phyloP scores from a whole-genome alignment of 371 early-diverging fungal species.

The Circinella umbellata region DNA sequence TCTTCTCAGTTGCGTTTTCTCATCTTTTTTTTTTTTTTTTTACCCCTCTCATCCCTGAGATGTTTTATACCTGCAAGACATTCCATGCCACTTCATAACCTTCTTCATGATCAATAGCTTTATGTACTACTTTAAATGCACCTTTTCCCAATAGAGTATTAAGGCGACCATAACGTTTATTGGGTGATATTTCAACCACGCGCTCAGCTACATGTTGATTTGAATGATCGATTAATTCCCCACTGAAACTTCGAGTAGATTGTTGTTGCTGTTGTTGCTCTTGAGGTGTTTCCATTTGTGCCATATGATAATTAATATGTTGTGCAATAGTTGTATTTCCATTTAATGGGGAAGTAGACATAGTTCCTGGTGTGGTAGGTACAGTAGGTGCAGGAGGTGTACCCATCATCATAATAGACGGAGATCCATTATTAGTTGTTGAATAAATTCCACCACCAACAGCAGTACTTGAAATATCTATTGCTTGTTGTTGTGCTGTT shows the following conservation, averaged over 20 bases:
- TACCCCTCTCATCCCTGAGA: no score
- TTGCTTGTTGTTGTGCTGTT: neutral
- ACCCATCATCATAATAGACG: neutral
- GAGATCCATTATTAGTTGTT: neutral
- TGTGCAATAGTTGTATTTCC: constrained; percentile 25
- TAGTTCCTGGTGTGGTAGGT: neutral
- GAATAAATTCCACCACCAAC: no score
- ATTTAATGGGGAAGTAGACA: constrained; percentile 17
- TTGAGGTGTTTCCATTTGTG: constrained; percentile 20
- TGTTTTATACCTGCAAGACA: constrained; percentile 44
- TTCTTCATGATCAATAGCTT: constrained; percentile 86
- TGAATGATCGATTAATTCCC: constrained; percentile 51
- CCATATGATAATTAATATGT: constrained; percentile 27
- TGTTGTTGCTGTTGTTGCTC: constrained; percentile 18
- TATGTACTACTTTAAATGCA: constrained; percentile 84
- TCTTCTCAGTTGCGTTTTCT: no score
- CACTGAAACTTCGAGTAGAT: neutral
- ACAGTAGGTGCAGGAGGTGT: neutral
- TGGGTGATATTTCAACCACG: constrained; percentile 48
- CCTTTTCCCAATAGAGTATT: constrained; percentile 58
- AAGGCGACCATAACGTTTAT: constrained; percentile 41
- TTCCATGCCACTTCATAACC: constrained; percentile 96
- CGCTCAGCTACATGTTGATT: constrained; percentile 44
- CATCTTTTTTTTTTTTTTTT: no score
- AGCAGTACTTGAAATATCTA: no score